Evolutionary conservation across 2,329 filamentous ascomycete species (phyloP).

Genomic region (Ophiostoma fasciatum): DNA sequence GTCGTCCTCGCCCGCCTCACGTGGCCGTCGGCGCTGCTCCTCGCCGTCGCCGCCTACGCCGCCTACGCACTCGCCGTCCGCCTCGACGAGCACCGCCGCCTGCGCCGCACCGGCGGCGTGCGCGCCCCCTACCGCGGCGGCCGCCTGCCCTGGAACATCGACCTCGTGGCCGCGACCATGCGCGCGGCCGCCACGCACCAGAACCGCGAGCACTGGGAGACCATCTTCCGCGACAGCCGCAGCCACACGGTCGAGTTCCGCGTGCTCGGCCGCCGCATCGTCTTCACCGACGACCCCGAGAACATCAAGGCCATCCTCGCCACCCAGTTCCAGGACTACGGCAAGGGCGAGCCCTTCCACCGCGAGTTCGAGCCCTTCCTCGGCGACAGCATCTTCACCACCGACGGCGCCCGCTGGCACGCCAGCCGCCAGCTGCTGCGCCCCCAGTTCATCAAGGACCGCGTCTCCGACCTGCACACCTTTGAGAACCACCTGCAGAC

Average conservation of each 20-base stretch:
- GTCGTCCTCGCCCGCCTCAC: slow-evolving; percentile 29
- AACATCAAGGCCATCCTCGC: slow-evolving; percentile 89
- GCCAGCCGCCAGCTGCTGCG: slow-evolving; percentile 66
- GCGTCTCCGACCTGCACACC: slow-evolving; percentile 64
- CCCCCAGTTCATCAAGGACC: slow-evolving; percentile 75
- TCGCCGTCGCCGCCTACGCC: slow-evolving; percentile 23
- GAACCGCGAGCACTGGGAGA: slow-evolving; percentile 47
- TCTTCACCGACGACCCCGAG: slow-evolving; percentile 71
- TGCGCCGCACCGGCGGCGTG: slow-evolving; percentile 8
- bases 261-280: slow-evolving; percentile 38
- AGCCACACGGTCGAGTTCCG: slow-evolving; percentile 46
- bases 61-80: slow-evolving; percentile 14
- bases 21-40: slow-evolving; percentile 22
- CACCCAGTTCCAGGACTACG: slow-evolving; percentile 72
- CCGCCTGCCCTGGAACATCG: slow-evolving; percentile 36
- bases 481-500: slow-evolving; percentile 68
- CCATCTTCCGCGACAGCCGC: slow-evolving; percentile 28
- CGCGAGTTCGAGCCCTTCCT: slow-evolving; percentile 61
- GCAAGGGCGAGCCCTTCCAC: slow-evolving; percentile 66
- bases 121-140: neutral
- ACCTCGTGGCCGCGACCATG: slow-evolving; percentile 46
- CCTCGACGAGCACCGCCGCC: slow-evolving; percentile 2
- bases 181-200: slow-evolving; percentile 34
- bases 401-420: slow-evolving; percentile 69
- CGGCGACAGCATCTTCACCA: slow-evolving; percentile 64